These are phyloP conservation scores for Botrytis hyacinthi DNA, from an alignment of 2,329 filamentous ascomycete genomes.

Conservation along the genomic window DNA sequence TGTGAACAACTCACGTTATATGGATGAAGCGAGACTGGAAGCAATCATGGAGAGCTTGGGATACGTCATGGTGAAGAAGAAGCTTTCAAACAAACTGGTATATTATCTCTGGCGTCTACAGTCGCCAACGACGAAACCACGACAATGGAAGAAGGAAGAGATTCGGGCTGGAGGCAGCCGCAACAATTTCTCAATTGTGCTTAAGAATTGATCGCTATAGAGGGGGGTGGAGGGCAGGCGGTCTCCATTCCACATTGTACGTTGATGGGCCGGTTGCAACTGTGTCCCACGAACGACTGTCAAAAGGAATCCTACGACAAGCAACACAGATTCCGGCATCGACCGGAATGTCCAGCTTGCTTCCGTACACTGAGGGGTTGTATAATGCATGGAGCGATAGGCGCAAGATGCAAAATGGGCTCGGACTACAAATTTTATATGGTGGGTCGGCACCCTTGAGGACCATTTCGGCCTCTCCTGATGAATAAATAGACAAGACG, in stretches of 20 bases:
- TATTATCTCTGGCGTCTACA: slow-evolving; percentile 78
- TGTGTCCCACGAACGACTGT: neutral
- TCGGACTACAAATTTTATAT: slow-evolving; percentile 7
- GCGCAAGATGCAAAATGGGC: neutral
- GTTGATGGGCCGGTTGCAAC: neutral
- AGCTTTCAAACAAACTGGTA: slow-evolving; percentile 77
- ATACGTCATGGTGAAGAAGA: slow-evolving; percentile 63
- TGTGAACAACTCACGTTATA: slow-evolving; percentile 85
- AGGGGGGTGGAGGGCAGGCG: neutral
- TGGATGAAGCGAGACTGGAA: slow-evolving; percentile 66
- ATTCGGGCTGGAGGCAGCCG: slow-evolving; percentile 70
- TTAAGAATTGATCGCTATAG: slow-evolving; percentile 43
- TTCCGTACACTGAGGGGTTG: neutral
- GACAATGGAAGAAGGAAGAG: slow-evolving; percentile 62
- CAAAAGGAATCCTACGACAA: neutral
- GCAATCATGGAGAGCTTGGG: slow-evolving; percentile 76
- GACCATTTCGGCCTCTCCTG: slow-evolving; percentile 9
- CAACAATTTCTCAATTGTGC: slow-evolving; percentile 87
- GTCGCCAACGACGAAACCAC: slow-evolving; percentile 27
- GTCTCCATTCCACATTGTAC: neutral
- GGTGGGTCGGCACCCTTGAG: slow-evolving; percentile 2
- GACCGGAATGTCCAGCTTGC: neutral
- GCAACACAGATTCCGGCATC: neutral
- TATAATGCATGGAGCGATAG: neutral
- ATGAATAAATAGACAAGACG: neutral